These are phyloP conservation scores for Grammothele lineata DNA, from an alignment of 768 basidiomycete species.

Conservation along the genomic window DNA sequence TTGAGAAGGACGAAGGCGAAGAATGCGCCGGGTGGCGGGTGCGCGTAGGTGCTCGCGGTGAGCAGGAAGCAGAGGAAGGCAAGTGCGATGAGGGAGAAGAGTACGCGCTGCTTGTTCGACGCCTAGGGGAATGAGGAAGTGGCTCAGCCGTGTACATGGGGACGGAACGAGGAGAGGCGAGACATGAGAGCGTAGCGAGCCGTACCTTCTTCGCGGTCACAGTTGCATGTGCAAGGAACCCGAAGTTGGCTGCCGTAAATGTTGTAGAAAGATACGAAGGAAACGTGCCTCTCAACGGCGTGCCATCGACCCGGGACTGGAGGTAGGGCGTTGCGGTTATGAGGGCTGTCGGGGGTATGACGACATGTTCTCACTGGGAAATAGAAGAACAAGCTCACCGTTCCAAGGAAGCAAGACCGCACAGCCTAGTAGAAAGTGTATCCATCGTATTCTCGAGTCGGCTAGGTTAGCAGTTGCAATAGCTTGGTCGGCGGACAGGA, in stretches of 20 bases:
- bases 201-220: slow-evolving; percentile 61
- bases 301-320: slow-evolving; percentile 59
- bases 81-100: slow-evolving; percentile 46
- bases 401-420: slow-evolving; percentile 88
- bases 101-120: slow-evolving; percentile 55
- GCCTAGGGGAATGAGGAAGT: slow-evolving; percentile 38
- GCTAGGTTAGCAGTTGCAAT: not conserved
- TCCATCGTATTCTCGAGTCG: slow-evolving; percentile 51
- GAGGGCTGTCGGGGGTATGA: slow-evolving; percentile 48
- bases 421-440: slow-evolving; percentile 71
- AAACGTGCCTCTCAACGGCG: slow-evolving; percentile 48
- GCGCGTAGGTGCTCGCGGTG: slow-evolving; percentile 62
- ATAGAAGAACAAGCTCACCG: slow-evolving; percentile 57
- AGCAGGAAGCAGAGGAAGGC: slow-evolving; percentile 53
- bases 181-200: slow-evolving; percentile 1
- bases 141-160: not conserved
- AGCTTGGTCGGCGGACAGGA: not conserved
- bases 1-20: slow-evolving; percentile 62
- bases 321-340: slow-evolving; percentile 88
- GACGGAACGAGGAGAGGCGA: not conserved
- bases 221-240: slow-evolving; percentile 73
- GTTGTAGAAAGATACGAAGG: slow-evolving; percentile 41
- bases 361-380: too few species aligned
- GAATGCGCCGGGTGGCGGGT: slow-evolving; percentile 49
- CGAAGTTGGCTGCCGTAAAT: slow-evolving; percentile 60